phyloP scores from a whole-genome alignment of 305 asterid species.

The Coffea humblotiana region DNA sequence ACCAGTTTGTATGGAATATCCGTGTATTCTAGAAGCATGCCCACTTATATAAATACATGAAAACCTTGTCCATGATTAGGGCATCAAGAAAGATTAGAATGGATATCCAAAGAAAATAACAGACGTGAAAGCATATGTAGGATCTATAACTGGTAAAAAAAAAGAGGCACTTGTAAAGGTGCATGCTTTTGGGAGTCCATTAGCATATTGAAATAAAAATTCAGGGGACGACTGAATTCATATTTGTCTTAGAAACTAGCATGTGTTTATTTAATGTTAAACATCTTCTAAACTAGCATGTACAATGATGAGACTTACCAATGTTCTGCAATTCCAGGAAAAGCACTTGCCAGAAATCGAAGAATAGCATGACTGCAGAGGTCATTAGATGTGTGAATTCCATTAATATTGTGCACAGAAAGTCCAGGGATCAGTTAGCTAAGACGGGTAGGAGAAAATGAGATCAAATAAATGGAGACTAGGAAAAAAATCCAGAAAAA shows the following conservation, averaged over 20 bases:
- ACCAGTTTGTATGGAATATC: background rate
- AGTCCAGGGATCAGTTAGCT: background rate
- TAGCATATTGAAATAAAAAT: background rate
- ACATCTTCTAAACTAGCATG: background rate
- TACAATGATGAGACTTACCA: conserved; percentile 54
- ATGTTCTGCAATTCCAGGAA: conserved; percentile 87
- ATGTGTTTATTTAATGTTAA: background rate
- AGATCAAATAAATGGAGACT: background rate
- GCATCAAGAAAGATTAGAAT: background rate
- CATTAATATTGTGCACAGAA: background rate
- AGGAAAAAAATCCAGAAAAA: background rate
- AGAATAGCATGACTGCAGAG: conserved; percentile 83
- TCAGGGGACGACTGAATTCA: background rate
- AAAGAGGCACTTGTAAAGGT: background rate
- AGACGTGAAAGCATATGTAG: background rate
- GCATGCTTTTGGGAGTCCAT: background rate
- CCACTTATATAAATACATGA: no score
- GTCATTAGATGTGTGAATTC: conserved; percentile 8
- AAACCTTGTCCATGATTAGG: background rate
- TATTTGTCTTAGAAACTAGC: background rate
- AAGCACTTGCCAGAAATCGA: conserved; percentile 61
- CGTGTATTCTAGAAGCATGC: background rate
- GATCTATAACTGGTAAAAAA: background rate
- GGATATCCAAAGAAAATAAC: background rate
- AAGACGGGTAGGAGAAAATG: background rate